phyloP scores from a whole-genome alignment of 116 monocot species.

The Thalassia testudinum region DNA sequence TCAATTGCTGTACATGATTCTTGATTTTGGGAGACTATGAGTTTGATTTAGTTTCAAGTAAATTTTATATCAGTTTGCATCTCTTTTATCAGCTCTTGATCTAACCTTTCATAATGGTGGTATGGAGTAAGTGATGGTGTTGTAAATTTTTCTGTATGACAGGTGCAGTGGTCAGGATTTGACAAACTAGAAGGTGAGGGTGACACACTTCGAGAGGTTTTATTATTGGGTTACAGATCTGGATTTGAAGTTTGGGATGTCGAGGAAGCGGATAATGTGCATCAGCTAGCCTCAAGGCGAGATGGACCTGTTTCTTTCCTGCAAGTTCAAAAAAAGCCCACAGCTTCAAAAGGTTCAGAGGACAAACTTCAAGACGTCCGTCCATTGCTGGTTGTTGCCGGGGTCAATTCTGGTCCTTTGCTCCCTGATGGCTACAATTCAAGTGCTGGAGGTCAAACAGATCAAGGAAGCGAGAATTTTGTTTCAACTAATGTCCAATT shows the following conservation, averaged over 20 bases:
- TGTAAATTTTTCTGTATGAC: background rate
- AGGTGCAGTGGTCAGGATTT: slow-evolving; percentile 93
- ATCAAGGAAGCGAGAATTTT: slow-evolving; percentile 32
- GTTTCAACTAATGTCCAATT: slow-evolving; percentile 54
- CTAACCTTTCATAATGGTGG: background rate
- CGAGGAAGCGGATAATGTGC: slow-evolving; percentile 75
- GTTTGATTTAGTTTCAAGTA: too few species aligned
- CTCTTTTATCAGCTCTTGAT: too few species aligned
- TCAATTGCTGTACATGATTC: too few species aligned
- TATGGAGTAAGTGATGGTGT: background rate
- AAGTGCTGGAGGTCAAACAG: slow-evolving; percentile 17
- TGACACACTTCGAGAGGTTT: slow-evolving; percentile 36
- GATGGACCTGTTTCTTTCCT: slow-evolving; percentile 85
- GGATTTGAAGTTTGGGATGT: slow-evolving; percentile 98
- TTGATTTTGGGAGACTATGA: too few species aligned
- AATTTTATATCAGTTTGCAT: too few species aligned
- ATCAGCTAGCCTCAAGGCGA: slow-evolving; percentile 59
- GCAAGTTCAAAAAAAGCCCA: slow-evolving; percentile 64
- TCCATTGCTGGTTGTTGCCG: slow-evolving; percentile 57
- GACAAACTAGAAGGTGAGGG: slow-evolving; percentile 57
- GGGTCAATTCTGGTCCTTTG: slow-evolving; percentile 23
- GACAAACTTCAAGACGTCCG: slow-evolving; percentile 60
- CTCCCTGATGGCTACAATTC: slow-evolving; percentile 14
- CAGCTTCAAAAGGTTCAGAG: slow-evolving; percentile 20
- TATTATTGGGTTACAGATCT: slow-evolving; percentile 64